Percentiles rank a stretch among this genome's conserved stretches.
Evolutionary conservation across 1,284 basidiomycete species (phyloP).

Genomic region (Termitomyces sp.): DNA sequence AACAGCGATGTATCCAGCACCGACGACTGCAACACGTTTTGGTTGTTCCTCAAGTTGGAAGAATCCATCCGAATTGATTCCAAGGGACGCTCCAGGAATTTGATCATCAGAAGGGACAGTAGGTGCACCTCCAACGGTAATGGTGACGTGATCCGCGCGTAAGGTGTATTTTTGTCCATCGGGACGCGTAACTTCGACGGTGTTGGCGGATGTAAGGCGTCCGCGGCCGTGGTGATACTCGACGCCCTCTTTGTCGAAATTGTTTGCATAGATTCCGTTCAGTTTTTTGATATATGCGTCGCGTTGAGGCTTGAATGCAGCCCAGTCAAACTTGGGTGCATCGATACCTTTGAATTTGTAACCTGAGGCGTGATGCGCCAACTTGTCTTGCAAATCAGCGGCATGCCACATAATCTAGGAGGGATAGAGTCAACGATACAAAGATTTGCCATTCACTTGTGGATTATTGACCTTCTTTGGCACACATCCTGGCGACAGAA

Average conservation of each 20-base stretch:
- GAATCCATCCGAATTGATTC: conserved; percentile 94
- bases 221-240: conserved; percentile 85
- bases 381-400: conserved; percentile 85
- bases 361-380: conserved; percentile 69
- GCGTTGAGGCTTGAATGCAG: conserved; percentile 85
- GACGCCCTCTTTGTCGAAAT: conserved; percentile 86
- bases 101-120: conserved; percentile 74
- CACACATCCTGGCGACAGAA: conserved; percentile 60
- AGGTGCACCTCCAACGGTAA: conserved; percentile 88
- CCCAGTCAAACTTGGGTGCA: conserved; percentile 80
- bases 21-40: conserved; percentile 89
- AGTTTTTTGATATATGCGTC: conserved; percentile 92
- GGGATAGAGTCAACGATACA: conserved; percentile 2
- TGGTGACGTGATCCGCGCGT: conserved; percentile 69
- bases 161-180: conserved; percentile 68
- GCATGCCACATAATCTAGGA: conserved; percentile 98
- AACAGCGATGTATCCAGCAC: conserved; percentile 96
- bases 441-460: not conserved
- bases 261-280: conserved; percentile 90
- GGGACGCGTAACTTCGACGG: conserved; percentile 62
- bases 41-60: conserved; percentile 91
- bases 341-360: conserved; percentile 72
- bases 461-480: conserved; percentile 67
- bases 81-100: conserved; percentile 87
- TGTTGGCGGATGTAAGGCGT: conserved; percentile 60